phyloP scores from a whole-genome alignment of 2,329 filamentous ascomycete genomes.

The Chaetothyriales sp. region DNA sequence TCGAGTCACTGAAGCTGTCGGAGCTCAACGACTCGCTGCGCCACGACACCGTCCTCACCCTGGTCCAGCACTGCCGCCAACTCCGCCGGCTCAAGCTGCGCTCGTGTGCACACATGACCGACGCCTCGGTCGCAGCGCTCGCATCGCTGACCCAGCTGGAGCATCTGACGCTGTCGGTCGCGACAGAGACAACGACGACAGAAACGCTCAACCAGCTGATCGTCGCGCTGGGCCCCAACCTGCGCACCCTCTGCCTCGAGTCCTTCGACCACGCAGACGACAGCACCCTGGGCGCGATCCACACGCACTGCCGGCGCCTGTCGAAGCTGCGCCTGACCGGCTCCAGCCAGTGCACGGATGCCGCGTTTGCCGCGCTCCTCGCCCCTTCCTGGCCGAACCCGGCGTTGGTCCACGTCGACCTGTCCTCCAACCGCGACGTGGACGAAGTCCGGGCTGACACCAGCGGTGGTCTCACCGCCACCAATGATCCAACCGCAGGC shows the following conservation, averaged over 20 bases:
- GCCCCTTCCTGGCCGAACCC: conserved; percentile 55
- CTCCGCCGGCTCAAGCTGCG: conserved; percentile 64
- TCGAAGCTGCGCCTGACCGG: conserved; percentile 67
- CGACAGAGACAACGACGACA: conserved; percentile 39
- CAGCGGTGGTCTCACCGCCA: neutral
- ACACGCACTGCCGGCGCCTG: conserved; percentile 51
- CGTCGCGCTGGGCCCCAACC: conserved; percentile 42
- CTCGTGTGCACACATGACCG: conserved; percentile 60
- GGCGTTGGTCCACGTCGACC: conserved; percentile 53
- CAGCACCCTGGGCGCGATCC: conserved; percentile 53
- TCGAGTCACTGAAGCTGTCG: conserved; percentile 61
- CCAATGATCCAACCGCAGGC: conserved; percentile 31
- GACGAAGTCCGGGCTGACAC: neutral
- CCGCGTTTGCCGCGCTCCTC: conserved; percentile 50
- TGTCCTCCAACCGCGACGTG: conserved; percentile 45
- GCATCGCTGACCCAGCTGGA: conserved; percentile 47
- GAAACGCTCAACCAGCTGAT: conserved; percentile 48
- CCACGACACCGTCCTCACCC: conserved; percentile 49
- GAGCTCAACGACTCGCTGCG: conserved; percentile 72
- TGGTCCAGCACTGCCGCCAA: conserved; percentile 50
- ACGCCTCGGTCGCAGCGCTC: conserved; percentile 50
- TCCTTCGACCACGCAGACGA: conserved; percentile 35
- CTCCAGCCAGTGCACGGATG: conserved; percentile 61
- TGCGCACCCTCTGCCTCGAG: conserved; percentile 67
- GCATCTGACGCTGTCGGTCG: conserved; percentile 60